A percentile compares a stretch with the other conserved stretches of the same genome.
Evolutionary conservation across 2,329 filamentous ascomycete species (phyloP).

Genomic region (Ilyonectria robusta): DNA sequence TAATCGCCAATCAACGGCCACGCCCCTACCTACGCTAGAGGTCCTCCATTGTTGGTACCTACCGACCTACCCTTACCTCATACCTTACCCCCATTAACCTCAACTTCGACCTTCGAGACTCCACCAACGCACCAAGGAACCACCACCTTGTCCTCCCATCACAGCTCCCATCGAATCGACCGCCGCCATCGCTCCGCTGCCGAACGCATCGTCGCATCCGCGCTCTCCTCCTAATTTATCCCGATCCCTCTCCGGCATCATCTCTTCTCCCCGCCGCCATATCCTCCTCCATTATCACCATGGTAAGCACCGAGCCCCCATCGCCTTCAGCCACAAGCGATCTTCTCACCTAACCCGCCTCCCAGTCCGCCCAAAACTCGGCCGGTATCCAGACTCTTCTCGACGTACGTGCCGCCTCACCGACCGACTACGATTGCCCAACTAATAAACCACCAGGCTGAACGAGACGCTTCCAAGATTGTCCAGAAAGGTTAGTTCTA

Average conservation of each 20-base stretch:
- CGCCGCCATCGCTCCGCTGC: not conserved
- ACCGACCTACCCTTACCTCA: slow-evolving; percentile 11
- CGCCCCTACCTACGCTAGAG: not conserved
- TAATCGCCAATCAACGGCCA: slow-evolving; percentile 14
- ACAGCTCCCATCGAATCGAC: slow-evolving; percentile 23
- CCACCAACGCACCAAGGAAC: not conserved
- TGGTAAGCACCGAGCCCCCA: slow-evolving; percentile 39
- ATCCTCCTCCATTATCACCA: slow-evolving; percentile 30
- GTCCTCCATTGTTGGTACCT: not conserved
- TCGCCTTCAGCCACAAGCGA: slow-evolving; percentile 9
- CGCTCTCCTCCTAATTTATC: not conserved
- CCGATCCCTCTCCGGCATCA: not conserved
- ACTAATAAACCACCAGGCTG: slow-evolving; percentile 73
- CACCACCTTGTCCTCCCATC: slow-evolving; percentile 22
- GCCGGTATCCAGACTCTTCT: slow-evolving; percentile 98
- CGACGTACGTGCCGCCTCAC: slow-evolving; percentile 78
- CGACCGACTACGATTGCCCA: not conserved
- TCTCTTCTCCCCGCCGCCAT: not conserved
- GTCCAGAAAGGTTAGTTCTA: slow-evolving; percentile 86
- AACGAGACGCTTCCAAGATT: slow-evolving; percentile 99
- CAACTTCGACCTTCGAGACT: slow-evolving; percentile 1
- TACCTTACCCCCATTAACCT: slow-evolving; percentile 6
- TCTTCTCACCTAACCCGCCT: slow-evolving; percentile 42
- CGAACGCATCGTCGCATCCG: not conserved
- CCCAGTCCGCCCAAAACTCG: slow-evolving; percentile 96